A percentile compares a stretch with the other conserved stretches of the same genome.
phyloP scores from a whole-genome alignment of 179 eudicot species.

The Beta lomatogona region DNA sequence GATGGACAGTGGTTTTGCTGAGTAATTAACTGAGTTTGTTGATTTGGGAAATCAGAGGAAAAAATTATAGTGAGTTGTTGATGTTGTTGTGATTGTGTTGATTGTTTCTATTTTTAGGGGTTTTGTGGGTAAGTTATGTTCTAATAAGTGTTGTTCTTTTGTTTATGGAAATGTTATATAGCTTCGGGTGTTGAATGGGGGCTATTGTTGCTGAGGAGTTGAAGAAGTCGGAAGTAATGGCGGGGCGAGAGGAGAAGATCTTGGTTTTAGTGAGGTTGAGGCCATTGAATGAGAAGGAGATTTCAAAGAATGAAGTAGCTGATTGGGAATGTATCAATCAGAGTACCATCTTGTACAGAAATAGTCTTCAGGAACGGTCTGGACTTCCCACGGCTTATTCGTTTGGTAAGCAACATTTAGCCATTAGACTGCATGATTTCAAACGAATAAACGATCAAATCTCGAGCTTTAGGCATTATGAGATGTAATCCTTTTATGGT shows the following conservation, averaged over 20 bases:
- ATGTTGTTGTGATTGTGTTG: constrained; percentile 24
- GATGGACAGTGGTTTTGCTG: constrained; percentile 19
- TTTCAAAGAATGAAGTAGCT: constrained; percentile 64
- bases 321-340: constrained; percentile 99
- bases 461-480: neutral
- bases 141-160: constrained; percentile 24
- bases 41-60: constrained; percentile 26
- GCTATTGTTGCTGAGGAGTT: constrained; percentile 69
- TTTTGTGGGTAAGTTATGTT: constrained; percentile 21
- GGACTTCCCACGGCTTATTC: constrained; percentile 86
- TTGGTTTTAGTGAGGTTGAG: constrained; percentile 88
- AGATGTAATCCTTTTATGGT: neutral
- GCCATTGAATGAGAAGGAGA: constrained; percentile 90
- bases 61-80: constrained; percentile 30
- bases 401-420: constrained; percentile 56
- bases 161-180: constrained; percentile 24
- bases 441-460: no score
- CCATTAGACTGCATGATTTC: neutral
- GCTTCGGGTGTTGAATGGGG: constrained; percentile 54
- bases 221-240: constrained; percentile 54
- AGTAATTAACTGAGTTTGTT: constrained; percentile 16
- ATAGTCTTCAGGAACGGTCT: constrained; percentile 95
- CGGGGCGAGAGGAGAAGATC: constrained; percentile 75
- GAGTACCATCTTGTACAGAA: constrained; percentile 75
- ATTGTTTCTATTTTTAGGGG: constrained; percentile 12